These are phyloP conservation scores for Sanghuangporus baumii DNA, from an alignment of 1,284 basidiomycete species.

Conservation along the genomic window DNA sequence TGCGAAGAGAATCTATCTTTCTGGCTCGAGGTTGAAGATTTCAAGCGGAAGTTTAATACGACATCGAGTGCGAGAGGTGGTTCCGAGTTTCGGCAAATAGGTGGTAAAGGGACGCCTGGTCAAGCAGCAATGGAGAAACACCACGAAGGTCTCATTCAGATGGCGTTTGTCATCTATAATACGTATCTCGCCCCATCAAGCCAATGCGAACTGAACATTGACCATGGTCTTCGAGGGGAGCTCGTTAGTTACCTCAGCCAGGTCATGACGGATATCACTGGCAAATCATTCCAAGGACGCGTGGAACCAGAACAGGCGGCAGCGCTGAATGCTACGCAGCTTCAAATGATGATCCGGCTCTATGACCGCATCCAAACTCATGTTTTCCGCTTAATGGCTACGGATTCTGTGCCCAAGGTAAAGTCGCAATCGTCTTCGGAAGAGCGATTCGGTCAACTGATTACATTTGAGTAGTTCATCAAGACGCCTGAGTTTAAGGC, in stretches of 20 bases:
- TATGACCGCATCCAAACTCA: conserved; percentile 97
- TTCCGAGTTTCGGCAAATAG: conserved; percentile 13
- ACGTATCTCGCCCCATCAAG: conserved; percentile 94
- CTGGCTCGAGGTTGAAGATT: conserved; percentile 96
- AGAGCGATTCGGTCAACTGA: conserved; percentile 8
- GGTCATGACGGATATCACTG: conserved; percentile 70
- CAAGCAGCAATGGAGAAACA: conserved; percentile 95
- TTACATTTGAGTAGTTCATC: conserved; percentile 55
- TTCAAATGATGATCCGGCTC: conserved; percentile 88
- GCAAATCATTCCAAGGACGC: conserved; percentile 71
- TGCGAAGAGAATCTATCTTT: conserved; percentile 98
- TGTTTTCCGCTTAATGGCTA: conserved; percentile 96
- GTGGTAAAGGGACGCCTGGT: conserved; percentile 54
- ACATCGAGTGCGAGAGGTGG: conserved; percentile 89
- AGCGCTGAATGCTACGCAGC: conserved; percentile 85
- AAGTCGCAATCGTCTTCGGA: conserved; percentile 21
- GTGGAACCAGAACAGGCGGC: conserved; percentile 74
- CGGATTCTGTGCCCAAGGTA: conserved; percentile 94
- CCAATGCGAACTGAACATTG: conserved; percentile 95
- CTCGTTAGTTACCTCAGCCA: conserved; percentile 90
- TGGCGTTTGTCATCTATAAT: conserved; percentile 92
- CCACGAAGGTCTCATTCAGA: conserved; percentile 91
- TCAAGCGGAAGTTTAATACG: conserved; percentile 93
- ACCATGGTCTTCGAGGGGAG: conserved; percentile 93
- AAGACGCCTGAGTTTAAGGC: conserved; percentile 76